Conservation (phyloP, 2,329 filamentous ascomycete species). For the Paraconiothyrium sp. region DNA sequence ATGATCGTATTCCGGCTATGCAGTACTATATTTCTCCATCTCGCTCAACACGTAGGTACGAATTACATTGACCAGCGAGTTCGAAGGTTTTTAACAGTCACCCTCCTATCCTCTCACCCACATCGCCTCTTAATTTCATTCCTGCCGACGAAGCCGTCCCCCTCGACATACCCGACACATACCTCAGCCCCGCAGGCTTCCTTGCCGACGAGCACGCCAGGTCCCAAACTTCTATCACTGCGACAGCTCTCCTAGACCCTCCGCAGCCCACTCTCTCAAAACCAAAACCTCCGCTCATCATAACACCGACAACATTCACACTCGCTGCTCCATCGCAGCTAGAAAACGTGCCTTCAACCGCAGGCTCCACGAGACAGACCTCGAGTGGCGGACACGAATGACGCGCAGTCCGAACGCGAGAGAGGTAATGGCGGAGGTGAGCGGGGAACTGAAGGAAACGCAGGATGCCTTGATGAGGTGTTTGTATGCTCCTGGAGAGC, state of each 20-base stretch:
- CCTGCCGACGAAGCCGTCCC: not conserved
- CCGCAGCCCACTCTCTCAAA: not conserved
- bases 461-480: slow-evolving; percentile 6
- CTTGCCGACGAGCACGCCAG: not conserved
- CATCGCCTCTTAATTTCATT: not conserved
- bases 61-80: not conserved
- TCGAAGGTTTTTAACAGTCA: not conserved
- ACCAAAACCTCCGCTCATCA: not conserved
- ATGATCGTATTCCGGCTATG: not conserved
- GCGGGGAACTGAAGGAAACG: not conserved
- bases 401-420: not conserved
- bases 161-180: not conserved
- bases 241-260: not conserved
- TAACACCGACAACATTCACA: not conserved
- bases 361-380: not conserved
- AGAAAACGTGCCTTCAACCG: not conserved
- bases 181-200: not conserved
- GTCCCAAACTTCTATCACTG: too few relatives aligned
- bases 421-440: not conserved
- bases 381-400: not conserved
- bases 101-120: not conserved
- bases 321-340: not conserved
- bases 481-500: not conserved
- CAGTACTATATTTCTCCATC: not conserved
- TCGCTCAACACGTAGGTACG: not conserved